Conservation (phyloP, 2,329 filamentous ascomycete genomes). For the Colletotrichum musae region DNA sequence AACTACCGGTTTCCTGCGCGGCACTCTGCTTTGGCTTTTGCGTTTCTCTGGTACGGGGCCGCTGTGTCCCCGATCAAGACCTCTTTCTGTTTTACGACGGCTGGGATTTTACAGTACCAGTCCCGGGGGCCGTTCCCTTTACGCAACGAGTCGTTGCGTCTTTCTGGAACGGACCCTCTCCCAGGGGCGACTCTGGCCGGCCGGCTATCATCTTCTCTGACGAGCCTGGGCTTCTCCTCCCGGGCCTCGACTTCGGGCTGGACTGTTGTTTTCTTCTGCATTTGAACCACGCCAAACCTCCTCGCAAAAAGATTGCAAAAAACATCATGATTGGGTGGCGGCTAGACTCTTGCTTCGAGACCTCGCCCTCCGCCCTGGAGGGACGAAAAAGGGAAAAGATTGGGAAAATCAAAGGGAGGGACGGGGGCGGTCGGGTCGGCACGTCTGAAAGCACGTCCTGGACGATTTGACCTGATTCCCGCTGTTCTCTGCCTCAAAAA, state of each 20-base stretch:
- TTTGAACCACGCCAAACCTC: no score
- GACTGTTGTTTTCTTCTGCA: no score
- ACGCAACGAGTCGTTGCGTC: not conserved
- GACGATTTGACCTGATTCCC: not conserved
- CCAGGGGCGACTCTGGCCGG: slow-evolving; percentile 37
- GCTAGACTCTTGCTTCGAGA: slow-evolving; percentile 28
- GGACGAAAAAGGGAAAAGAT: not conserved
- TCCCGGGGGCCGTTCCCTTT: not conserved
- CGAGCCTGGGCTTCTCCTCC: not conserved
- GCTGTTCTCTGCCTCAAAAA: not conserved
- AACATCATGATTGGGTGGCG: slow-evolving; percentile 16
- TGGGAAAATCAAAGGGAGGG: not conserved
- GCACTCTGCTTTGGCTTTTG: slow-evolving; percentile 37
- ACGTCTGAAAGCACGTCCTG: not conserved
- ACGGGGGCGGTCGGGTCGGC: not conserved
- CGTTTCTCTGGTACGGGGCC: not conserved
- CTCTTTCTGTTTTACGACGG: slow-evolving; percentile 20
- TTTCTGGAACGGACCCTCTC: slow-evolving; percentile 7
- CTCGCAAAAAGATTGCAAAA: slow-evolving; percentile 37
- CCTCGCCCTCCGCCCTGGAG: not conserved
- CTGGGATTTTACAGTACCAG: slow-evolving; percentile 42
- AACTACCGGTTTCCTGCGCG: slow-evolving; percentile 40
- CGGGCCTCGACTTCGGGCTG: no score
- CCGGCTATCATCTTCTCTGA: slow-evolving; percentile 28
- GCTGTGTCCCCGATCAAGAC: slow-evolving; percentile 12